Percentiles rank a stretch among this genome's conserved stretches.
Conservation (phyloP, 768 basidiomycete genomes). For the Kwoniella sp. region DNA sequence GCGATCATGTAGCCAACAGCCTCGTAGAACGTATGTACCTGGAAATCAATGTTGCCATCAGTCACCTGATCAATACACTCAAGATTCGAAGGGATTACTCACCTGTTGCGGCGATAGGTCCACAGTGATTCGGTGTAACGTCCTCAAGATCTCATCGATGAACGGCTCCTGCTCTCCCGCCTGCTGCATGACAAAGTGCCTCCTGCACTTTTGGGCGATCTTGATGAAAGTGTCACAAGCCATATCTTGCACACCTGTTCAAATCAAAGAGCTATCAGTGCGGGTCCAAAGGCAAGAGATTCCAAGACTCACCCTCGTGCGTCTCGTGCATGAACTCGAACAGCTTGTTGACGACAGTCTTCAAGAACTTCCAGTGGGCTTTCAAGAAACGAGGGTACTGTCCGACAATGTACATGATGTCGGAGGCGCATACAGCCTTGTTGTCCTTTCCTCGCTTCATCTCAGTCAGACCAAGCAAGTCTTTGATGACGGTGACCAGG, state of each 20-base stretch:
- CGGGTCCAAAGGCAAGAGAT: no score
- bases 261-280: conserved; percentile 5
- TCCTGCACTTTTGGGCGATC: conserved; percentile 96
- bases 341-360: conserved; percentile 98
- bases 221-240: conserved; percentile 99
- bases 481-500: conserved; percentile 98
- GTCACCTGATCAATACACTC: neutral
- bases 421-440: conserved; percentile 83
- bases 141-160: conserved; percentile 91
- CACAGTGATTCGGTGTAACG: conserved; percentile 88
- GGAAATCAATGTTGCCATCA: conserved; percentile 16
- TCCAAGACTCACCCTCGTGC: conserved; percentile 80
- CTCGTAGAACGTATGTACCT: conserved; percentile 97
- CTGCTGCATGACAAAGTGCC: conserved; percentile 99
- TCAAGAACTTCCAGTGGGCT: conserved; percentile 99
- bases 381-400: conserved; percentile 99
- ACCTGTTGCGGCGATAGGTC: conserved; percentile 88
- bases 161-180: conserved; percentile 96
- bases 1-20: conserved; percentile 99
- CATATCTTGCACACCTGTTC: conserved; percentile 95
- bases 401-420: conserved; percentile 85
- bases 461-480: conserved; percentile 93
- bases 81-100: conserved; percentile 14
- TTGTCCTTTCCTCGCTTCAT: conserved; percentile 99
- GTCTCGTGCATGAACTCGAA: conserved; percentile 99